phyloP scores from a whole-genome alignment of 345 rosid genomes.

The Conringia planisiliqua region DNA sequence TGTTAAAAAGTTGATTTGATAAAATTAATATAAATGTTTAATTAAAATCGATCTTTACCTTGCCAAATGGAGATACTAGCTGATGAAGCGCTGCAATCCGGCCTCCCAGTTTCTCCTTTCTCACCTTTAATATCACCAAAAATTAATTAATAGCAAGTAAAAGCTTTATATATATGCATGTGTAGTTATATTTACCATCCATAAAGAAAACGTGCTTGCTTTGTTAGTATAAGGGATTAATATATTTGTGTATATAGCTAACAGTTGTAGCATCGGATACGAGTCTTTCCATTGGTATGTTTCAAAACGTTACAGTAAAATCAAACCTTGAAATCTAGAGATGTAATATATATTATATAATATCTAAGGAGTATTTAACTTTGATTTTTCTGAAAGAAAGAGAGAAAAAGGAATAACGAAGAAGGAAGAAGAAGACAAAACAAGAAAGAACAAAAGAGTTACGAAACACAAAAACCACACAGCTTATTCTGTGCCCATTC shows the following conservation, averaged over 20 bases:
- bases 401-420: conserved; percentile 44
- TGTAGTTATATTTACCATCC: conserved; percentile 16
- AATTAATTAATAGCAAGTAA: background rate
- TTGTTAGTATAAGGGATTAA: background rate
- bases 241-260: background rate
- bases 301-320: background rate
- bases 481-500: conserved; percentile 46
- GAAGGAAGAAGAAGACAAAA: conserved; percentile 63
- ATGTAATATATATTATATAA: background rate
- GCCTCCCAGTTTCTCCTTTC: conserved; percentile 91
- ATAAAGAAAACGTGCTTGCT: conserved; percentile 30
- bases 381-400: conserved; percentile 19
- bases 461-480: conserved; percentile 34
- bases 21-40: background rate
- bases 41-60: conserved; percentile 41
- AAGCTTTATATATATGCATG: conserved; percentile 16
- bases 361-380: conserved; percentile 1
- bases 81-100: conserved; percentile 91
- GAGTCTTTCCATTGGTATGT: background rate
- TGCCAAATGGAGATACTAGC: conserved; percentile 96
- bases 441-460: conserved; percentile 57
- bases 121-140: conserved; percentile 47
- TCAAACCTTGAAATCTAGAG: background rate
- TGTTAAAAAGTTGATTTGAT: background rate
- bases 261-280: background rate